Evolutionary conservation across 768 basidiomycete species (phyloP).

Genomic region (Termitomyces sp.): DNA sequence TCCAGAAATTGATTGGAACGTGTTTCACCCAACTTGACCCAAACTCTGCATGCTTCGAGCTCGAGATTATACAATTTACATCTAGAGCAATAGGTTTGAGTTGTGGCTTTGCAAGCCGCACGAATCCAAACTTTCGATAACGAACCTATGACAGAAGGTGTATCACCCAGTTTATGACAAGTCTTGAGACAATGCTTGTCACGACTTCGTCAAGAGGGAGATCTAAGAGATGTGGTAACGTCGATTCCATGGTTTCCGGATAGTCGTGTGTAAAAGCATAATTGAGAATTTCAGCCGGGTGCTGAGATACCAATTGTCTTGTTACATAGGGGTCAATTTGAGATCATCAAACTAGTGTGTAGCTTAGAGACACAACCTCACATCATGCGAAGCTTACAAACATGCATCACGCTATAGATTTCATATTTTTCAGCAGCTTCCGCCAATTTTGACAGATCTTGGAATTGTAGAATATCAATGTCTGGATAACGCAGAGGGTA

Average conservation of each 20-base stretch:
- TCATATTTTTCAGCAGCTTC: not conserved
- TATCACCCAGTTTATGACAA: not conserved
- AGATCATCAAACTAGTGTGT: not conserved
- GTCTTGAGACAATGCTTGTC: not conserved
- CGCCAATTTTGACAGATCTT: not conserved
- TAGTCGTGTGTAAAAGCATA: not conserved
- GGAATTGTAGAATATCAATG: not conserved
- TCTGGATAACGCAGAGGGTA: not conserved
- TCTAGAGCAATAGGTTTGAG: accelerated
- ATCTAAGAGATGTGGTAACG: not conserved
- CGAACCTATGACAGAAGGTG: not conserved
- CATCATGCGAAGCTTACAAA: not conserved
- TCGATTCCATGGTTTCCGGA: not conserved
- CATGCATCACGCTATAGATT: not conserved
- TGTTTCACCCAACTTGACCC: not conserved
- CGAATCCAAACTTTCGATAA: not conserved
- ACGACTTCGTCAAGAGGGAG: not conserved
- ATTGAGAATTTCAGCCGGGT: not conserved
- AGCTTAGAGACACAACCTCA: not conserved
- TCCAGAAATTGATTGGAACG: no score
- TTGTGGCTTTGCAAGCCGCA: not conserved
- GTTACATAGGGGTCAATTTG: not conserved
- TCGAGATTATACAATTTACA: not conserved
- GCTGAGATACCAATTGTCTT: not conserved
- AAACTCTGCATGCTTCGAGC: not conserved